Evolutionary conservation across 345 rosid genomes (phyloP).

Genomic region (Reutealis trisperma): DNA sequence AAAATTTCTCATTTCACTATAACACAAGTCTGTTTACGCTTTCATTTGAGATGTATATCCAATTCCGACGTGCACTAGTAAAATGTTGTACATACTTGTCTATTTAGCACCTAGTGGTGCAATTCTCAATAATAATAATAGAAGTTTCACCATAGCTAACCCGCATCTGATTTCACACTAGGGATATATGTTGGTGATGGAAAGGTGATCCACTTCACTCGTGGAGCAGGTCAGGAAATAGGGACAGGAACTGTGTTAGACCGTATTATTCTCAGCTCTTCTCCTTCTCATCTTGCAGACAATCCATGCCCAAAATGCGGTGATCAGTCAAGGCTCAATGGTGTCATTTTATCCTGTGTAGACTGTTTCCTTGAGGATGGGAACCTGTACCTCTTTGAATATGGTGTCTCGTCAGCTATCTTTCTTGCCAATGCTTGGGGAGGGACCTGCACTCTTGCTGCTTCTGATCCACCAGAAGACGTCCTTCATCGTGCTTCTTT

Average conservation of each 20-base stretch:
- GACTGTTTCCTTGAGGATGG: slow-evolving; percentile 73
- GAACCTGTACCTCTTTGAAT: slow-evolving; percentile 58
- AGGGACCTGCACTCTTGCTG: slow-evolving; percentile 73
- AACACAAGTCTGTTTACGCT: not conserved
- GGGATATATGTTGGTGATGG: slow-evolving; percentile 71
- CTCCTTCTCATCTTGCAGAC: slow-evolving; percentile 41
- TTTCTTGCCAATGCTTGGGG: slow-evolving; percentile 70
- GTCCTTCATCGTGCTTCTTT: slow-evolving; percentile 57
- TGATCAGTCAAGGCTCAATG: slow-evolving; percentile 42
- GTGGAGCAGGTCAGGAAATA: slow-evolving; percentile 63
- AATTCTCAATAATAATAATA: not conserved
- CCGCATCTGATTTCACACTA: slow-evolving; percentile 20
- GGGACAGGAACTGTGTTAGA: slow-evolving; percentile 66
- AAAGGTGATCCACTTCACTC: slow-evolving; percentile 75
- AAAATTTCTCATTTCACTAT: not conserved
- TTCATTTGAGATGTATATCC: not conserved
- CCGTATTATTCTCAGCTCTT: slow-evolving; percentile 49
- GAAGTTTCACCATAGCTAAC: not conserved
- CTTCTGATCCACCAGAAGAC: slow-evolving; percentile 57
- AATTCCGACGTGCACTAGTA: not conserved
- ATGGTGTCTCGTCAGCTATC: slow-evolving; percentile 42
- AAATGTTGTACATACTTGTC: not conserved
- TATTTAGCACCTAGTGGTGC: not conserved
- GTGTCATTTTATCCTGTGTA: slow-evolving; percentile 68
- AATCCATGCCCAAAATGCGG: slow-evolving; percentile 61